Conservation (phyloP, 345 rosid species). For the Hevea brasiliensis region DNA sequence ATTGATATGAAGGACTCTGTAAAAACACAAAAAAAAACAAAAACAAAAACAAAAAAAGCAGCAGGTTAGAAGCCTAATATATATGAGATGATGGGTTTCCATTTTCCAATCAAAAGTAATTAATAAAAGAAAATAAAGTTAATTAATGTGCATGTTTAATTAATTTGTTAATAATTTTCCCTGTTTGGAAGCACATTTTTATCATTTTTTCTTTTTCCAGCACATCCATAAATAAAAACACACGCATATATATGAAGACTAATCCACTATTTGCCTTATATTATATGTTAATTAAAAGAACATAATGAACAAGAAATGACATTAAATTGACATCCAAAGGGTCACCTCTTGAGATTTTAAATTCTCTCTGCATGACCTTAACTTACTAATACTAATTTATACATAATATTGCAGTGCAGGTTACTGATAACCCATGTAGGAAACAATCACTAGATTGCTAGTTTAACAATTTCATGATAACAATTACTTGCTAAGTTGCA, state of each 20-base stretch:
- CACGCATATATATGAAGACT: background rate
- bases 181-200: background rate
- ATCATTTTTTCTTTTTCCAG: background rate
- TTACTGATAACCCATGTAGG: background rate
- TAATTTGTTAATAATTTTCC: too few species aligned
- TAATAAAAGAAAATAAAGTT: too few species aligned
- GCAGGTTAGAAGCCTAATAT: too few species aligned
- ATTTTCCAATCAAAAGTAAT: background rate
- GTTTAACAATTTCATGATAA: background rate
- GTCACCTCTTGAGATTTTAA: conserved; percentile 4
- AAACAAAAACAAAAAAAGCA: background rate
- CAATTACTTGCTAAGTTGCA: background rate
- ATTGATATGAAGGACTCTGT: conserved; percentile 94
- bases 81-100: too few species aligned
- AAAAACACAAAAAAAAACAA: background rate
- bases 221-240: background rate
- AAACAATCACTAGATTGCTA: background rate
- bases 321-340: conserved; percentile 1
- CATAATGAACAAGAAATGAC: conserved; percentile 4
- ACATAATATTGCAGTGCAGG: too few species aligned
- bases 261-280: background rate
- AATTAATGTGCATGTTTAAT: too few species aligned
- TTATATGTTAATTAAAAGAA: background rate
- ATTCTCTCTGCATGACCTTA: background rate
- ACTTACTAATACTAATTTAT: too few species aligned